Conservation (phyloP, 2,329 filamentous ascomycete genomes). For the Elsinoe fawcettii region DNA sequence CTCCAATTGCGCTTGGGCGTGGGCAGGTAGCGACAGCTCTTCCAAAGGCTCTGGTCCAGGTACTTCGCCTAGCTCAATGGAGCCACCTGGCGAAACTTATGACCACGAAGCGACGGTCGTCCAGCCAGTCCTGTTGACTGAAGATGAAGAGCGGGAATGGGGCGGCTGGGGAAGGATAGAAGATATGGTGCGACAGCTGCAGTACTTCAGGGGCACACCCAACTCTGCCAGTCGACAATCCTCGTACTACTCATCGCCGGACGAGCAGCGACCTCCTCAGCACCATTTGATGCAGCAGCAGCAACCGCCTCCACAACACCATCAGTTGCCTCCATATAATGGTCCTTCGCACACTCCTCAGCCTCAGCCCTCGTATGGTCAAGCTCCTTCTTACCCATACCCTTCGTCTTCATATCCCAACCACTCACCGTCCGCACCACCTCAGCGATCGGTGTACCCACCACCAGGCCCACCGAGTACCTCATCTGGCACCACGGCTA, state of each 20-base stretch:
- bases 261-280: constrained; percentile 22
- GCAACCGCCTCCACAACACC: constrained; percentile 14
- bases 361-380: not conserved
- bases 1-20: constrained; percentile 74
- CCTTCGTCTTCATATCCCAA: constrained; percentile 14
- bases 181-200: constrained; percentile 50
- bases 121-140: constrained; percentile 42
- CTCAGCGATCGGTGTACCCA: constrained; percentile 13
- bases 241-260: constrained; percentile 12
- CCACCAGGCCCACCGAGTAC: constrained; percentile 14
- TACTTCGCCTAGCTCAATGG: constrained; percentile 14
- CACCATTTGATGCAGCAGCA: constrained; percentile 18
- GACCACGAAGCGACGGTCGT: constrained; percentile 41
- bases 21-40: constrained; percentile 48
- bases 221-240: constrained; percentile 18
- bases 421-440: constrained; percentile 20
- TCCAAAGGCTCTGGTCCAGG: constrained; percentile 18
- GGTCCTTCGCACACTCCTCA: constrained; percentile 5
- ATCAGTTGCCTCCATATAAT: constrained; percentile 17
- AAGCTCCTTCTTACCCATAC: constrained; percentile 1
- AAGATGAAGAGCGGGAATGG: constrained; percentile 60
- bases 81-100: constrained; percentile 28
- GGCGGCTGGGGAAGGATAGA: constrained; percentile 73
- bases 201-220: constrained; percentile 35
- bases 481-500: constrained; percentile 14